Evolutionary conservation across 257 asterid species (phyloP).

Genomic region (Jacaranda copaia): DNA sequence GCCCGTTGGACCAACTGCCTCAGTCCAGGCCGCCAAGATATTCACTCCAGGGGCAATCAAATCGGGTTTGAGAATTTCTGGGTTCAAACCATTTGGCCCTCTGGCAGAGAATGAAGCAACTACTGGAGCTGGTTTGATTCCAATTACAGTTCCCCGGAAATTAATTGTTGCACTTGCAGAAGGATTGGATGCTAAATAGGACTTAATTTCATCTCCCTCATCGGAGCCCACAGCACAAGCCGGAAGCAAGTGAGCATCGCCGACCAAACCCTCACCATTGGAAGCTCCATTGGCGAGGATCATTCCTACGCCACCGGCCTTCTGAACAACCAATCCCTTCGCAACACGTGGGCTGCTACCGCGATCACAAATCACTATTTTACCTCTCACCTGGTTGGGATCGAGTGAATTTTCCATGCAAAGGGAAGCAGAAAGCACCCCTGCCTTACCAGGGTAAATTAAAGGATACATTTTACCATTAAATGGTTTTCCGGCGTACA

Average conservation of each 20-base stretch:
- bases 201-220: conserved; percentile 78
- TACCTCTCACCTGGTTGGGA: conserved; percentile 65
- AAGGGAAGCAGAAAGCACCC: conserved; percentile 81
- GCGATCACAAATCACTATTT: conserved; percentile 90
- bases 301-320: conserved; percentile 96
- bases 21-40: conserved; percentile 94
- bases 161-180: conserved; percentile 66
- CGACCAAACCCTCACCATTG: conserved; percentile 95
- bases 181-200: conserved; percentile 54
- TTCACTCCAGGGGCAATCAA: conserved; percentile 95
- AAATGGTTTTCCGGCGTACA: conserved; percentile 79
- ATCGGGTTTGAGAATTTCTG: conserved; percentile 90
- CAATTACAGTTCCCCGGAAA: conserved; percentile 77
- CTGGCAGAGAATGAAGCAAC: conserved; percentile 93
- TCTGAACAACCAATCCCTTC: conserved; percentile 83
- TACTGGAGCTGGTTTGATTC: conserved; percentile 91
- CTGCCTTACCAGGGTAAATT: conserved; percentile 84
- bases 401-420: conserved; percentile 95
- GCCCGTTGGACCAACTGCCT: conserved; percentile 92
- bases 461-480: conserved; percentile 77
- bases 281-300: conserved; percentile 84
- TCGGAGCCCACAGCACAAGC: conserved; percentile 81
- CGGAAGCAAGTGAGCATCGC: conserved; percentile 89
- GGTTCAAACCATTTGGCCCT: conserved; percentile 91
- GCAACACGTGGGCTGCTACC: conserved; percentile 96